phyloP scores from a whole-genome alignment of 495 filamentous ascomycete species.

The Aspergillus nidulans region DNA sequence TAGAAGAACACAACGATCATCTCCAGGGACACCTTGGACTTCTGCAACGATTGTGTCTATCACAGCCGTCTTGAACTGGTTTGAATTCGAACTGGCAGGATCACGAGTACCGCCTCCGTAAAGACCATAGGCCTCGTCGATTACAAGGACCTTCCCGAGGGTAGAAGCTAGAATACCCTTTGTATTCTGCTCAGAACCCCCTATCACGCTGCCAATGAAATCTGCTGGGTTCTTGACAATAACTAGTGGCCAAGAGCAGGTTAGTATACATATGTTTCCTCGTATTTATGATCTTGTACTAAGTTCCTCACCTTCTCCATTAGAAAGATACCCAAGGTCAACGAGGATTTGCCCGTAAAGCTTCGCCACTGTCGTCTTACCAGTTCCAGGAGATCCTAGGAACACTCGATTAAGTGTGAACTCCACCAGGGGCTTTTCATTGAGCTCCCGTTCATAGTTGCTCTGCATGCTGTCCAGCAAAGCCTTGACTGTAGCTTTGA shows the following conservation, averaged over 20 bases:
- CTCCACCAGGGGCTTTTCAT: conserved; percentile 51
- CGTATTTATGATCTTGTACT: neutral
- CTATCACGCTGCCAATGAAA: conserved; percentile 61
- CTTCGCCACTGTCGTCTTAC: conserved; percentile 74
- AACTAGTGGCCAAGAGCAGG: conserved; percentile 27
- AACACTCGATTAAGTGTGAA: conserved; percentile 69
- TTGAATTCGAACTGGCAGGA: conserved; percentile 24
- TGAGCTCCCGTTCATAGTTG: conserved; percentile 61
- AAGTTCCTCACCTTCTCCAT: conserved; percentile 52
- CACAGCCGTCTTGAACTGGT: conserved; percentile 61
- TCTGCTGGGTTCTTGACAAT: conserved; percentile 69
- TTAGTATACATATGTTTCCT: neutral
- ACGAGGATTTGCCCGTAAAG: conserved; percentile 64
- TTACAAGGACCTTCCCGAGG: conserved; percentile 68
- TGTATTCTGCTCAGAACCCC: conserved; percentile 65
- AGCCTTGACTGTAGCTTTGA: conserved; percentile 57
- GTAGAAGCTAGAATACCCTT: conserved; percentile 65
- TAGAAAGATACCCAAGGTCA: conserved; percentile 55
- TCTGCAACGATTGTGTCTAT: conserved; percentile 81
- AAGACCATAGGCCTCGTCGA: conserved; percentile 70
- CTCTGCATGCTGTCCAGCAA: conserved; percentile 55
- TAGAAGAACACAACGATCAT: conserved; percentile 73
- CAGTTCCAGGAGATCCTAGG: conserved; percentile 65
- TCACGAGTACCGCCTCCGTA: conserved; percentile 26
- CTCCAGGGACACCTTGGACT: conserved; percentile 69